Conservation (phyloP, 768 basidiomycete genomes). For the Tricholoma furcatifolium region DNA sequence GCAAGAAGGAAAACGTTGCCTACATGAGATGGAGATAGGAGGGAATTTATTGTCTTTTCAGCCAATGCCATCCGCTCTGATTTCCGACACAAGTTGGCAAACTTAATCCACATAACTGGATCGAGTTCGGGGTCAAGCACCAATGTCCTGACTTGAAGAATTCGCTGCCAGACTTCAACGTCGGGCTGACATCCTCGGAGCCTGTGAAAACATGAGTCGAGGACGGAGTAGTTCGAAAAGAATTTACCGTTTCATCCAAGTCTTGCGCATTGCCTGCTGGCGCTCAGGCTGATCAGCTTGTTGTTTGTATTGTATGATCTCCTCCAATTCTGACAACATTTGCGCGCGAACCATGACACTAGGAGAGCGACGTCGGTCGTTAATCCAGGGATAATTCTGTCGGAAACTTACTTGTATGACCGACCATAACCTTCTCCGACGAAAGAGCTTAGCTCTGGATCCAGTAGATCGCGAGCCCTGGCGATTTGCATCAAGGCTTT, state of each 20-base stretch:
- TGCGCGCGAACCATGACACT: constrained; percentile 97
- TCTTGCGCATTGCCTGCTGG: constrained; percentile 87
- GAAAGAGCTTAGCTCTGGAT: constrained; percentile 87
- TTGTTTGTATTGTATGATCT: constrained; percentile 96
- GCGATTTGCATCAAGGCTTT: constrained; percentile 89
- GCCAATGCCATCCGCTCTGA: constrained; percentile 92
- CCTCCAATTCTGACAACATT: constrained; percentile 97
- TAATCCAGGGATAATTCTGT: not conserved
- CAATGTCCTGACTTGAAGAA: constrained; percentile 92
- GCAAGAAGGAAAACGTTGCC: constrained; percentile 11
- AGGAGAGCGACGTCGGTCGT: constrained; percentile 6
- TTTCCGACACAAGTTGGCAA: constrained; percentile 96
- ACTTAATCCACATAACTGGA: constrained; percentile 98
- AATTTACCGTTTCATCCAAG: constrained; percentile 92
- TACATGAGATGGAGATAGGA: constrained; percentile 75
- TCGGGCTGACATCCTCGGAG: constrained; percentile 96
- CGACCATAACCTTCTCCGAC: constrained; percentile 97
- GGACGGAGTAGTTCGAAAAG: not conserved
- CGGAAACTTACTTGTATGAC: constrained; percentile 78
- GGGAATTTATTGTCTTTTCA: constrained; percentile 93
- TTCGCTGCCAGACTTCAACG: constrained; percentile 98
- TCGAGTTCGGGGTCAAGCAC: constrained; percentile 93
- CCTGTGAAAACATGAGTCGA: constrained; percentile 35
- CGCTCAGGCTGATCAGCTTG: constrained; percentile 91
- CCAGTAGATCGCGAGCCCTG: constrained; percentile 88